Base-by-base conservation (phyloP, 1,139 yeast genomes). In the Candida frijolesensis region DNA sequence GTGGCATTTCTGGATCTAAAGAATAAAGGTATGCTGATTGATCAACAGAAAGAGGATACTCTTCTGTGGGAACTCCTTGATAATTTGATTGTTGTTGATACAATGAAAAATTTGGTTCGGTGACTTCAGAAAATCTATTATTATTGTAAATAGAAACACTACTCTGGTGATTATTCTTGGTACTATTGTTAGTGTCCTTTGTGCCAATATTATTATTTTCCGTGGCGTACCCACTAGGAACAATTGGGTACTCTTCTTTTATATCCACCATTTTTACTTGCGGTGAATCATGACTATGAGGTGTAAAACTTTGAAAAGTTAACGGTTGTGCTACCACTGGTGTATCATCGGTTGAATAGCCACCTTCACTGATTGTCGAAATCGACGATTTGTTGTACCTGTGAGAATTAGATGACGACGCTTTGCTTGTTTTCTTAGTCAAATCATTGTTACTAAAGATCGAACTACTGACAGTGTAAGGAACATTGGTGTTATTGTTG, bases 281-380 rank as follows among this genome's bases (percentile, higher is more conserved):
- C 12, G 60, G 60, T 4, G 59, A 56, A 32, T 54, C 52, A 39
- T 45, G 42, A 41, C 50, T 47, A 45, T 56, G 60, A 9, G 54
- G 58, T 2, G 58, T 61, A 33, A 55, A 54, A 38, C 59, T 60
- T 42, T 60, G 59, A 44, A 67, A 64, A 5, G 67, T 61, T 29
- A 67, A 68, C 14, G 68, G 66, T 46, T 61, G 65, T 15, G 60
- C 56, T 44, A 66, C 54, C 4, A 62, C 59, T 3, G 72, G 73
- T 2, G 71, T 64, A 22, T 56, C 70, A 48, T 57, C 60, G 27
- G 62, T 56, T 42, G 57, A 55, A 47, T 57, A 60, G 4, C 64
- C 65, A 33, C 60, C 62, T 25, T 56, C 59, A 19, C 60, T 55
- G 10, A 56, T 55, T 16, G 63, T 61, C 8, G 54, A 46, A 8